phyloP scores from a whole-genome alignment of 2,329 filamentous ascomycete genomes.

The Furcasterigmium furcatum region DNA sequence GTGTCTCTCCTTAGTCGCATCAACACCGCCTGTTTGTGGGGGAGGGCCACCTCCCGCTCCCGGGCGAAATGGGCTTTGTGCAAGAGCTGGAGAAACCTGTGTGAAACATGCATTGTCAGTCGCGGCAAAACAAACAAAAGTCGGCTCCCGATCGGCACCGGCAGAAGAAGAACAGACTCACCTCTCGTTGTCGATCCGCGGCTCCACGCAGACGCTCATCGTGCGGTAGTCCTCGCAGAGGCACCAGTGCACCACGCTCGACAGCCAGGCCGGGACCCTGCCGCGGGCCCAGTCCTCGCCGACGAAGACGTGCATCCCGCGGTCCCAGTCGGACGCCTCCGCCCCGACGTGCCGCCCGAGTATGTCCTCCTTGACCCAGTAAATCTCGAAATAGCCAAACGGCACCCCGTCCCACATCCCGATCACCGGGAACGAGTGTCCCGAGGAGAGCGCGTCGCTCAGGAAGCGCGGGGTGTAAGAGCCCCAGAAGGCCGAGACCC shows the following conservation, averaged over 20 bases:
- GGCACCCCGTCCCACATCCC: constrained; percentile 93
- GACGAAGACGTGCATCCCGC: constrained; percentile 83
- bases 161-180: constrained; percentile 30
- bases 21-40: constrained; percentile 89
- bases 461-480: constrained; percentile 65
- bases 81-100: constrained; percentile 57
- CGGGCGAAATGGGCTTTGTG: constrained; percentile 77
- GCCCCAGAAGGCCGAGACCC: constrained; percentile 85
- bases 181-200: constrained; percentile 87
- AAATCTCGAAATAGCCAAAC: constrained; percentile 96
- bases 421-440: constrained; percentile 85
- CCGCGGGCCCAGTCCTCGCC: constrained; percentile 92
- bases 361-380: constrained; percentile 93
- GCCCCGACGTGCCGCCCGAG: constrained; percentile 67
- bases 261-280: constrained; percentile 77
- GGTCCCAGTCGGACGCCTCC: constrained; percentile 74
- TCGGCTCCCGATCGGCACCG: not conserved
- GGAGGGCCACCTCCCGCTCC: constrained; percentile 80
- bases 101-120: too few species aligned
- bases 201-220: constrained; percentile 80
- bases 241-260: constrained; percentile 82
- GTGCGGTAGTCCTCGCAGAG: constrained; percentile 77
- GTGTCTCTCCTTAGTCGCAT: constrained; percentile 76
- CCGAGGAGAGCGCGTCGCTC: constrained; percentile 56
- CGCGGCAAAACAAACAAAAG: not conserved